A percentile compares a stretch with the other conserved stretches of the same genome.
These are phyloP conservation scores for Solanum habrochaites DNA, from an alignment of 257 asterid species.

Conservation along the genomic window DNA sequence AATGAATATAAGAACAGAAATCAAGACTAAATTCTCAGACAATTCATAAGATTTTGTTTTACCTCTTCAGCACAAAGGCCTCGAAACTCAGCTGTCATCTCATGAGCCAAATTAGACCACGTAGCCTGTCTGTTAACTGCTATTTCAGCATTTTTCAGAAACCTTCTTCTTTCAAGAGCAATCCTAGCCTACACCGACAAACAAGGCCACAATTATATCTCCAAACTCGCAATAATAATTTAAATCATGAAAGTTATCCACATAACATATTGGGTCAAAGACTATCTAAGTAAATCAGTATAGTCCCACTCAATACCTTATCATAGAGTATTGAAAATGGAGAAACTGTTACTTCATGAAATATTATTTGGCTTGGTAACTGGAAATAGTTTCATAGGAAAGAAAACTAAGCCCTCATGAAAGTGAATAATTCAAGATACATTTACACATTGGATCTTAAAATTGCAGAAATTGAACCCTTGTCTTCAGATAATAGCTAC, in stretches of 20 bases:
- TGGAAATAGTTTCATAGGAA: not conserved
- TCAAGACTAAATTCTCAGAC: not conserved
- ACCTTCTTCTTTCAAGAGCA: conserved; percentile 94
- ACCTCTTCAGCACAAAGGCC: conserved; percentile 99
- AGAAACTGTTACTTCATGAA: not conserved
- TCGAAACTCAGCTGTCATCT: conserved; percentile 98
- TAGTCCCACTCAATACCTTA: not conserved
- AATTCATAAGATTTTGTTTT: not conserved
- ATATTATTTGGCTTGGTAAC: not conserved
- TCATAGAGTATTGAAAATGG: not conserved
- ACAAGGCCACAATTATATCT: not conserved
- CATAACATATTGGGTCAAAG: not conserved
- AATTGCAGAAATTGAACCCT: not conserved
- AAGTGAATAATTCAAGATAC: not conserved
- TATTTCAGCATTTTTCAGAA: conserved; percentile 88
- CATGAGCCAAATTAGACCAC: conserved; percentile 99
- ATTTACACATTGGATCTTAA: not conserved
- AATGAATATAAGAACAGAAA: not conserved
- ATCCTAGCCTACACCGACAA: conserved; percentile 69
- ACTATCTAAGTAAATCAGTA: not conserved
- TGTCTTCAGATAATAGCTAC: not conserved
- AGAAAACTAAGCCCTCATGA: not conserved
- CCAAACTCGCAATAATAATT: not conserved
- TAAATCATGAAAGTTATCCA: not conserved
- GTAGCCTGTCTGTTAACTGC: conserved; percentile 89